phyloP scores from a whole-genome alignment of 352 stramenopile species.

The Pythium sp. region DNA sequence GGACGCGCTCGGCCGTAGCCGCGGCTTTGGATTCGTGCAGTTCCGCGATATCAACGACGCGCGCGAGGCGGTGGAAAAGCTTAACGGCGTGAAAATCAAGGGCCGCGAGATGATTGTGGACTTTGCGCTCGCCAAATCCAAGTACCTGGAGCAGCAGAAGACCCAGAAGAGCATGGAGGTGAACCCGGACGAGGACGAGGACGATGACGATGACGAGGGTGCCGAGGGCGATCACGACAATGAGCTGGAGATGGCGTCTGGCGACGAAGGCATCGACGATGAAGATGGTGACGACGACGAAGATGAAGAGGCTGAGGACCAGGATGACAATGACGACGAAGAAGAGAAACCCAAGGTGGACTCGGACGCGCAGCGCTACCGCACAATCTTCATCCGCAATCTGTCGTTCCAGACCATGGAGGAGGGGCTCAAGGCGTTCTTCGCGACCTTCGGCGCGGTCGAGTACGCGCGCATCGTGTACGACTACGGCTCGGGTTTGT shows the following conservation, averaged over 20 bases:
- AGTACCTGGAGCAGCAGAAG: conserved; percentile 76
- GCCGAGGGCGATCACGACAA: conserved; percentile 32
- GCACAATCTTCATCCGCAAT: conserved; percentile 84
- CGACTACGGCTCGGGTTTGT: conserved; percentile 74
- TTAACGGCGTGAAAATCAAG: conserved; percentile 79
- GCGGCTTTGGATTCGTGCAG: conserved; percentile 85
- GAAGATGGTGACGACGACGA: conserved; percentile 26
- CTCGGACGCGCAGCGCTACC: conserved; percentile 72
- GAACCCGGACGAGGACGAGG: conserved; percentile 29
- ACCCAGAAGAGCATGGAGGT: conserved; percentile 28
- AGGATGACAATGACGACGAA: conserved; percentile 30
- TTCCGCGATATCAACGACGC: conserved; percentile 66
- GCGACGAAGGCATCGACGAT: conserved; percentile 38
- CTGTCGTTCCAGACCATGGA: conserved; percentile 83
- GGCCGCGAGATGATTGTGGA: conserved; percentile 85
- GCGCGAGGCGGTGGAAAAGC: conserved; percentile 56
- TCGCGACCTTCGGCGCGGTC: conserved; percentile 65
- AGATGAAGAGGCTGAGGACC: conserved; percentile 24
- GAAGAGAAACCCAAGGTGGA: conserved; percentile 40
- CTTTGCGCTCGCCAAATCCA: conserved; percentile 76
- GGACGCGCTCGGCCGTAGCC: conserved; percentile 54
- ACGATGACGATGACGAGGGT: conserved; percentile 37
- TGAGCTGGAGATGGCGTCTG: conserved; percentile 48
- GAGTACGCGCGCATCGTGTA: conserved; percentile 83
- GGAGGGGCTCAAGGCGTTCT: conserved; percentile 66